phyloP scores from a whole-genome alignment of 176 grass and related monocot species.

The Triticum turgidum region DNA sequence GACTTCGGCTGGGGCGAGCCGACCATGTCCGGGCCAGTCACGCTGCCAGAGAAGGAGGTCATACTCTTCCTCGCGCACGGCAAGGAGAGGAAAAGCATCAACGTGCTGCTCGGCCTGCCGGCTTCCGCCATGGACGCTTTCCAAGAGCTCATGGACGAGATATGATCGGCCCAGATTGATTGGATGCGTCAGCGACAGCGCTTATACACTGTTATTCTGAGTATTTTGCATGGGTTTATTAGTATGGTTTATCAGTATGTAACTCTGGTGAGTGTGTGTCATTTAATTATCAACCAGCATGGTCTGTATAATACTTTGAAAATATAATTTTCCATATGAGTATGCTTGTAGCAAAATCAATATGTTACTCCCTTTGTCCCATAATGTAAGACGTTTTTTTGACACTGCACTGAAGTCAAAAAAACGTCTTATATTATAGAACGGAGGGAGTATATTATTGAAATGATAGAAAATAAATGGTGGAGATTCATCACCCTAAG shows the following conservation, averaged over 20 bases:
- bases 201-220: background rate
- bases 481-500: too few relatives aligned
- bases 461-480: too few relatives aligned
- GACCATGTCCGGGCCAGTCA: constrained; percentile 72
- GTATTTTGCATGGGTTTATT: background rate
- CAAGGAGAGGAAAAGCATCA: constrained; percentile 77
- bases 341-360: too few relatives aligned
- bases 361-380: too few relatives aligned
- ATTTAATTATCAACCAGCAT: background rate
- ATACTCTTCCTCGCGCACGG: constrained; percentile 87
- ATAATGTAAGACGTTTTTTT: too few relatives aligned
- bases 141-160: constrained; percentile 78
- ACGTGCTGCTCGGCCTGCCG: constrained; percentile 88
- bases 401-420: too few relatives aligned
- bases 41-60: constrained; percentile 90
- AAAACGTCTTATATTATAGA: too few relatives aligned
- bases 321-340: too few relatives aligned
- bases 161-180: constrained; percentile 14
- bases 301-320: background rate
- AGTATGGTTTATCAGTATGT: background rate
- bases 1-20: constrained; percentile 94
- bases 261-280: background rate
- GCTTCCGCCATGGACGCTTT: constrained; percentile 76
- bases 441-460: too few relatives aligned
- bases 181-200: background rate